Conservation (phyloP, 768 basidiomycete species). For the Collybiopsis confluens region DNA sequence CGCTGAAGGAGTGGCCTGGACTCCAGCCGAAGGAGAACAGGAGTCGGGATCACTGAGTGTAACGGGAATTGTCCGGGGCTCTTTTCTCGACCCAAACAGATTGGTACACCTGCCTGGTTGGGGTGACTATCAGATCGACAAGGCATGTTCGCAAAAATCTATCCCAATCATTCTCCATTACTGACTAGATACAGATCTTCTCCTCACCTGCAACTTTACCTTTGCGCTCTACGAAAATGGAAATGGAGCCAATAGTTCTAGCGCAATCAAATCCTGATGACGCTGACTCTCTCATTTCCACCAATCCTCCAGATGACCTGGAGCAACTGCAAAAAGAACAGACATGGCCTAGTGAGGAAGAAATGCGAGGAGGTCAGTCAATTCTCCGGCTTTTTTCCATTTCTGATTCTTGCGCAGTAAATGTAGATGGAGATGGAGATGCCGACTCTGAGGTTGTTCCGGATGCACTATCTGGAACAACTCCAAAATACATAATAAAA, state of each 20-base stretch:
- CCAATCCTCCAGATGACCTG: conserved; percentile 84
- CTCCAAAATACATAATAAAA: conserved; percentile 63
- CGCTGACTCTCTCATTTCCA: conserved; percentile 84
- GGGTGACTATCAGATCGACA: conserved; percentile 84
- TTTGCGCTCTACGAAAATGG: conserved; percentile 40
- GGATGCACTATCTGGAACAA: conserved; percentile 67
- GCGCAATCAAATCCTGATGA: conserved; percentile 59
- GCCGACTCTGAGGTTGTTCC: conserved; percentile 38
- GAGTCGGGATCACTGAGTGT: conserved; percentile 56
- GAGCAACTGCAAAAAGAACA: conserved; percentile 69
- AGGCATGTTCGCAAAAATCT: conserved; percentile 41
- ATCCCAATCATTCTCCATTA: not conserved
- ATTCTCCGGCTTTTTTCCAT: not conserved
- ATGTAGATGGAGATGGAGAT: conserved; percentile 10
- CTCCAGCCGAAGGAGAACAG: conserved; percentile 19
- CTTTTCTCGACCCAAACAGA: conserved; percentile 72
- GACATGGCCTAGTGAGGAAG: conserved; percentile 98
- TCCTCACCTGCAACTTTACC: conserved; percentile 44
- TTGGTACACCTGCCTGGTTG: conserved; percentile 83
- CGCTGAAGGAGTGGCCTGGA: conserved; percentile 57
- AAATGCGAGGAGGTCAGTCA: conserved; percentile 53
- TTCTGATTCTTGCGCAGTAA: not conserved
- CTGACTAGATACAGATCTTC: conserved; percentile 49
- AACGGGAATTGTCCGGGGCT: conserved; percentile 83
- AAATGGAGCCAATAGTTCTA: conserved; percentile 60